phyloP scores from a whole-genome alignment of 352 stramenopile species.

The Blastocystis sp. region DNA sequence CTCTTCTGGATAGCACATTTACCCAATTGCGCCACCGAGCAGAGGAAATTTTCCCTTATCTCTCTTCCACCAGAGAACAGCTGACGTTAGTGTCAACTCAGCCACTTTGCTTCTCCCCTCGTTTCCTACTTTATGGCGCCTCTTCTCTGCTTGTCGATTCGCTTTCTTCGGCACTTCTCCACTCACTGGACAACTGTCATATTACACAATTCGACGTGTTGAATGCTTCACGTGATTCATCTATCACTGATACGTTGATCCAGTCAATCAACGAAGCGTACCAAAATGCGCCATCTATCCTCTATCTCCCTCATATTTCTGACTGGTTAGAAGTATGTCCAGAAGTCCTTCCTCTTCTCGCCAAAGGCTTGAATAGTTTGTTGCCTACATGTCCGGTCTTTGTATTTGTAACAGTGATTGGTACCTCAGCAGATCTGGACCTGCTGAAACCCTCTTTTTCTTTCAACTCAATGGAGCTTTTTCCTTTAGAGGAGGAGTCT shows the following conservation, averaged over 20 bases:
- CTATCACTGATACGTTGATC: slow-evolving; percentile 75
- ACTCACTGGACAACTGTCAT: slow-evolving; percentile 73
- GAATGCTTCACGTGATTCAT: slow-evolving; percentile 71
- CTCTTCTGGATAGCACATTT: slow-evolving; percentile 68
- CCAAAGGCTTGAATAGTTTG: slow-evolving; percentile 41
- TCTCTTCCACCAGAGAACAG: background rate
- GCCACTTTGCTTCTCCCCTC: slow-evolving; percentile 66
- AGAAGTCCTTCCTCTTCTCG: slow-evolving; percentile 69
- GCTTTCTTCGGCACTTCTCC: slow-evolving; percentile 71
- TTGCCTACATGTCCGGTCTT: background rate
- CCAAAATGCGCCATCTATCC: slow-evolving; percentile 74
- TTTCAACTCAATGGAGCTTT: background rate
- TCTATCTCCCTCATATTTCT: slow-evolving; percentile 75
- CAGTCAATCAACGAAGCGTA: slow-evolving; percentile 72
- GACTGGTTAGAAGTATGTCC: slow-evolving; percentile 74
- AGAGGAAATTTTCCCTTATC: slow-evolving; percentile 64
- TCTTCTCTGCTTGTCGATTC: slow-evolving; percentile 74
- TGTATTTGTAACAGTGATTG: background rate
- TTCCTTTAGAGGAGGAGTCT: background rate
- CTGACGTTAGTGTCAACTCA: background rate
- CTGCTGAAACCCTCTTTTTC: background rate
- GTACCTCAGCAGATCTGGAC: background rate
- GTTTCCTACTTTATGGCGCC: slow-evolving; percentile 71
- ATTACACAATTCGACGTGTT: slow-evolving; percentile 76
- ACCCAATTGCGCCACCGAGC: slow-evolving; percentile 66